Percentiles rank a stretch among this genome's conserved stretches.
phyloP scores from a whole-genome alignment of 768 basidiomycete genomes.

The Tremella yokohamensis region DNA sequence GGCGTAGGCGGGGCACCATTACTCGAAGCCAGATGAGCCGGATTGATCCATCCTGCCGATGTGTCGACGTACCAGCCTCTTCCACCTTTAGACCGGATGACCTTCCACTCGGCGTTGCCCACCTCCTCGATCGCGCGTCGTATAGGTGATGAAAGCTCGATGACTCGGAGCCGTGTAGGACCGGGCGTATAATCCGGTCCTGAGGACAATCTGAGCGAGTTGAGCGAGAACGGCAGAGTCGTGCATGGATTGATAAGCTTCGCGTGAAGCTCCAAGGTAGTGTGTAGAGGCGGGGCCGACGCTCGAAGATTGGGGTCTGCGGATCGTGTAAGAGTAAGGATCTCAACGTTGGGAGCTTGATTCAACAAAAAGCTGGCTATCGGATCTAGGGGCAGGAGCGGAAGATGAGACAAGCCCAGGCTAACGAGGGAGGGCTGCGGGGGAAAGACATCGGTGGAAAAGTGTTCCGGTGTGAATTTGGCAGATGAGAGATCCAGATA shows the following conservation, averaged over 20 bases:
- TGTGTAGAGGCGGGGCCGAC: constrained; percentile 60
- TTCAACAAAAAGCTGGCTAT: constrained; percentile 66
- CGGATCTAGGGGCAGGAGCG: constrained; percentile 62
- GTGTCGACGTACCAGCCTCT: constrained; percentile 93
- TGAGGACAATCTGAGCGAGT: constrained; percentile 50
- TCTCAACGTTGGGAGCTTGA: constrained; percentile 74
- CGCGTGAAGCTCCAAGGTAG: constrained; percentile 71
- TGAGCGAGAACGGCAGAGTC: constrained; percentile 70
- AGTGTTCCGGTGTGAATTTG: constrained; percentile 62
- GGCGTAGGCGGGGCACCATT: constrained; percentile 1
- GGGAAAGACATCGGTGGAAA: constrained; percentile 56
- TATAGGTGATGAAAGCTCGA: constrained; percentile 74
- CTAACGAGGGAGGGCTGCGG: constrained; percentile 74
- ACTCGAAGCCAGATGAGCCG: not conserved
- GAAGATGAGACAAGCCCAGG: constrained; percentile 83
- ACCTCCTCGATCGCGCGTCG: constrained; percentile 66
- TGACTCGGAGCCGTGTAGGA: constrained; percentile 70
- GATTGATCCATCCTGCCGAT: constrained; percentile 69
- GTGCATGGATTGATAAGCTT: constrained; percentile 76
- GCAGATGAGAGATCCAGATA: constrained; percentile 89
- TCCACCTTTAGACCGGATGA: constrained; percentile 85
- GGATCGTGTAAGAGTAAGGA: constrained; percentile 79
- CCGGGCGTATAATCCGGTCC: constrained; percentile 52
- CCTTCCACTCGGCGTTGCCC: constrained; percentile 68
- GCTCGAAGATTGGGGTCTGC: constrained; percentile 56